Conservation (phyloP, 805 yeast genomes). For the Cyberlindnera japonica region DNA sequence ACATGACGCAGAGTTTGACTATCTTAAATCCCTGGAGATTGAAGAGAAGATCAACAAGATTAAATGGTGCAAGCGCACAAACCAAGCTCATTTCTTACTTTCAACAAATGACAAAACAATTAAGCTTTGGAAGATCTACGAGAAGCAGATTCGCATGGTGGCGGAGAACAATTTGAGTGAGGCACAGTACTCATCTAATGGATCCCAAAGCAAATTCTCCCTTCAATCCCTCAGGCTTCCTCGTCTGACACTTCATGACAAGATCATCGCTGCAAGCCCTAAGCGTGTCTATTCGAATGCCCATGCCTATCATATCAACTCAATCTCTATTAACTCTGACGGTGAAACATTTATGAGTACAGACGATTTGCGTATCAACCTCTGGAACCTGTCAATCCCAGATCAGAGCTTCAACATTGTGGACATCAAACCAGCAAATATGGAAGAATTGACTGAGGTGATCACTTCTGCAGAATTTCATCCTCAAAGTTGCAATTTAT, state of each 20-base stretch:
- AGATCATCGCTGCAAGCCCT: slow-evolving; percentile 92
- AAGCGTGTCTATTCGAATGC: slow-evolving; percentile 90
- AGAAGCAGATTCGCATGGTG: slow-evolving; percentile 86
- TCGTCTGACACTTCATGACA: slow-evolving; percentile 87
- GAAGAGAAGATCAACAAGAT: slow-evolving; percentile 98
- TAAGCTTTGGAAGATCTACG: slow-evolving; percentile 94
- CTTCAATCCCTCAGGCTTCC: slow-evolving; percentile 67
- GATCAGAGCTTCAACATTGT: slow-evolving; percentile 96
- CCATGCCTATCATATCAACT: slow-evolving; percentile 96
- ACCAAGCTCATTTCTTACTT: slow-evolving; percentile 84
- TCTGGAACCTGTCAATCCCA: slow-evolving; percentile 93
- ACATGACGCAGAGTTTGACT: slow-evolving; percentile 98
- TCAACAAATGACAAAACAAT: slow-evolving; percentile 98
- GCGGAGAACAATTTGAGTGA: slow-evolving; percentile 82
- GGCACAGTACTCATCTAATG: slow-evolving; percentile 16
- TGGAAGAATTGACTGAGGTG: slow-evolving; percentile 98
- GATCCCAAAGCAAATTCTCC: slow-evolving; percentile 24
- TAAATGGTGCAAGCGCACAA: slow-evolving; percentile 88
- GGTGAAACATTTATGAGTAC: slow-evolving; percentile 92
- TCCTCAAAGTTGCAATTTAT: slow-evolving; percentile 85
- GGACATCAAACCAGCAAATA: slow-evolving; percentile 94
- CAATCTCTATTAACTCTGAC: slow-evolving; percentile 90
- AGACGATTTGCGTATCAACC: slow-evolving; percentile 91
- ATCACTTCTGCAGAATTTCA: slow-evolving; percentile 96
- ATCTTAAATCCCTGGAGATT: slow-evolving; percentile 90